Conservation (phyloP, 2,329 filamentous ascomycete genomes). For the Stemphylium vesicarium region DNA sequence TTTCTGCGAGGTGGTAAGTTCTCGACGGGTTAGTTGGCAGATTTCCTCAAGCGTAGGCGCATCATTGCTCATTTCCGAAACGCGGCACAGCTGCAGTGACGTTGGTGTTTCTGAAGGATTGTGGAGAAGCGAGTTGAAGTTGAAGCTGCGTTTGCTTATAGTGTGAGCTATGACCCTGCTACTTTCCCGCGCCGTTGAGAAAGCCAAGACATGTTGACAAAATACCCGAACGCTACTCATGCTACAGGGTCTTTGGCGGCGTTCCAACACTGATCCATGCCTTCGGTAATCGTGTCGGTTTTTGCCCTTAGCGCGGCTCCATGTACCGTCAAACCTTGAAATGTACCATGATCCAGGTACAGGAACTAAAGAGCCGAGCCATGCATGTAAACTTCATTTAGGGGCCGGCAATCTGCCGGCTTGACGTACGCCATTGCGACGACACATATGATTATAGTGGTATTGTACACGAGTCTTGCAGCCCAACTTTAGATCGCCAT, state of each 20-base stretch:
- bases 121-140: background rate
- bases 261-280: background rate
- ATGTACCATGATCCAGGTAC: background rate
- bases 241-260: background rate
- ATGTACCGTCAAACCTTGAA: background rate
- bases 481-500: background rate
- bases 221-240: conserved; percentile 14
- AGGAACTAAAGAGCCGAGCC: conserved; percentile 9
- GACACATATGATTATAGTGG: background rate
- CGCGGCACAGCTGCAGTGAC: background rate
- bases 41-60: conserved; percentile 34
- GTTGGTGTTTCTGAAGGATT: background rate
- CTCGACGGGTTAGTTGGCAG: conserved; percentile 29
- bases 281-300: conserved; percentile 8
- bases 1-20: conserved; percentile 27
- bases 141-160: conserved; percentile 4
- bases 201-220: conserved; percentile 16
- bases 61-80: conserved; percentile 13
- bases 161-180: conserved; percentile 15
- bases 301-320: background rate
- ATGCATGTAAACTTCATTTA: conserved; percentile 21
- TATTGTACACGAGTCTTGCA: conserved; percentile 8
- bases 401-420: conserved; percentile 14
- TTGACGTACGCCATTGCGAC: conserved; percentile 16
- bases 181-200: conserved; percentile 15